These are phyloP conservation scores for Eucalyptus decipiens DNA, from an alignment of 345 rosid species.

Conservation along the genomic window DNA sequence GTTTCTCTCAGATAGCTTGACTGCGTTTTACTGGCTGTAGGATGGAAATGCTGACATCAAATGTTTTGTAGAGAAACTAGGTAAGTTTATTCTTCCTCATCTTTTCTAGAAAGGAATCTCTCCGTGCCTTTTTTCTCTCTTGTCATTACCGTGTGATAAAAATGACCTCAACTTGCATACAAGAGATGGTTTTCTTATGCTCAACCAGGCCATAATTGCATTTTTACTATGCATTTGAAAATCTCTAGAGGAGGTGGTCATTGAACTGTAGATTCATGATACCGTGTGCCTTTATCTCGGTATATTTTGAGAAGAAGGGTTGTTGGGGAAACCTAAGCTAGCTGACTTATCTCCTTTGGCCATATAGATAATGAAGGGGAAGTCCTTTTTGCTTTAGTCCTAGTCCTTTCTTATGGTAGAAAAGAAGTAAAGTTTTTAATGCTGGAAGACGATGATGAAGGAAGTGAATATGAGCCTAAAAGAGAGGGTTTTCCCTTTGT, in stretches of 20 bases:
- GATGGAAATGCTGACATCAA: conserved; percentile 21
- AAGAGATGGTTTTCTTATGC: not conserved
- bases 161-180: not conserved
- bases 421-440: not conserved
- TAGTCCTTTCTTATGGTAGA: not conserved
- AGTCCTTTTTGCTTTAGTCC: not conserved
- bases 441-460: not conserved
- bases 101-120: not conserved
- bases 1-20: not conserved
- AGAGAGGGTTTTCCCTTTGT: not conserved
- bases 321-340: not conserved
- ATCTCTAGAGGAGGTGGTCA: not conserved
- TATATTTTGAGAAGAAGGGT: not conserved
- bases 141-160: not conserved
- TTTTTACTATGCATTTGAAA: not conserved
- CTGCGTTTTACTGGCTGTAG: conserved; percentile 20
- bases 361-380: not conserved
- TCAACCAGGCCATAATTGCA: not conserved
- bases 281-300: not conserved
- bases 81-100: conserved; percentile 18
- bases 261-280: not conserved
- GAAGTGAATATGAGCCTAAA: not conserved
- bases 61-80: conserved; percentile 42
- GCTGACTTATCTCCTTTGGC: not conserved
- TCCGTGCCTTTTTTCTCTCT: not conserved